These are phyloP conservation scores for Byssoonygena ceratinophila DNA, from an alignment of 2,329 filamentous ascomycete genomes.

Conservation along the genomic window DNA sequence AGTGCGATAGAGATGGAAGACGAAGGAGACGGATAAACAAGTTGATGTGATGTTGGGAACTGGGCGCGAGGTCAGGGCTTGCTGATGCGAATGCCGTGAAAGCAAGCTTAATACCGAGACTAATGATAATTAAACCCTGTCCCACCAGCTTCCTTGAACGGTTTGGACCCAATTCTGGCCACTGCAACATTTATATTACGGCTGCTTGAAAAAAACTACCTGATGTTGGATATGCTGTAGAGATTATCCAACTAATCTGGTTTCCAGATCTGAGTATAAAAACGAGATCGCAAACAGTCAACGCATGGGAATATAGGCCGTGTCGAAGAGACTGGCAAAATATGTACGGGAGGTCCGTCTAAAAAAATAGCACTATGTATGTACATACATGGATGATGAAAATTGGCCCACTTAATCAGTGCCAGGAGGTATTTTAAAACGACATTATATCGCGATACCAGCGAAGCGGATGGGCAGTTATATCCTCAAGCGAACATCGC, in stretches of 20 bases:
- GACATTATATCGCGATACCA: not conserved
- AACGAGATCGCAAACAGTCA: too few relatives aligned
- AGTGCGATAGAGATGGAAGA: not conserved
- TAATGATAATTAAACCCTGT: conserved; percentile 4
- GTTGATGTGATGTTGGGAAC: conserved; percentile 4
- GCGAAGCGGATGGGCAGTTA: not conserved
- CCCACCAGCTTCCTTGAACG: not conserved
- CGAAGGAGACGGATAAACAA: not conserved
- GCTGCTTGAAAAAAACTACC: too few relatives aligned
- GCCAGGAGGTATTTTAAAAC: not conserved
- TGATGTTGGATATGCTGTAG: too few relatives aligned
- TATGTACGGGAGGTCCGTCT: too few relatives aligned
- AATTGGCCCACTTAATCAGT: not conserved
- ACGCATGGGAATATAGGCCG: too few relatives aligned
- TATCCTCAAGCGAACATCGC: not conserved
- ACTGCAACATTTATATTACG: not conserved
- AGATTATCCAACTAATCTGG: too few relatives aligned
- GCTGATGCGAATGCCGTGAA: conserved; percentile 8
- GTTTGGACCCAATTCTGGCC: not conserved
- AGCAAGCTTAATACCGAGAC: conserved; percentile 9
- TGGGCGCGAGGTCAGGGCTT: conserved; percentile 2
- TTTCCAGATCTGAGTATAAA: too few relatives aligned
- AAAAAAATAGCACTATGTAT: too few relatives aligned
- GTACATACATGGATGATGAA: not conserved
- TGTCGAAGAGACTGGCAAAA: too few relatives aligned